Evolutionary conservation across 257 asterid species (phyloP).

Genomic region (Hygrophila difformis): DNA sequence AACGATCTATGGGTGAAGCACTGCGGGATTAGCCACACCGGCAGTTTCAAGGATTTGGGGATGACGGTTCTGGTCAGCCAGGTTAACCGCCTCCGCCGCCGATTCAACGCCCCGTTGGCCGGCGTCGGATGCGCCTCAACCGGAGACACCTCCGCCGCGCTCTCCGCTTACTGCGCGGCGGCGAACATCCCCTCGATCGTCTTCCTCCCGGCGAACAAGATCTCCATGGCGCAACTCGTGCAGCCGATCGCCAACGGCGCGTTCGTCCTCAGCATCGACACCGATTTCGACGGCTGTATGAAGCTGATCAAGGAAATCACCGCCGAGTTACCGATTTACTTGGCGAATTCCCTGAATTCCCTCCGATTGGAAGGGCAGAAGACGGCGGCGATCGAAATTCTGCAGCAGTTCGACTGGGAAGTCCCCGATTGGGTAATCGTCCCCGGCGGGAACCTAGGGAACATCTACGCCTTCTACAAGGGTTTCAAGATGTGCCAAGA

Average conservation of each 20-base stretch:
- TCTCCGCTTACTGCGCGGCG: conserved; percentile 68
- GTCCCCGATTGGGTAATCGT: conserved; percentile 64
- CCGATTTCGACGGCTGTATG: conserved; percentile 94
- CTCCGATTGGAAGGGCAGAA: conserved; percentile 81
- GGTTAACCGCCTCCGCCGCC: conserved; percentile 57
- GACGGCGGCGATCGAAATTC: conserved; percentile 58
- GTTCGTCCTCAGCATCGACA: conserved; percentile 71
- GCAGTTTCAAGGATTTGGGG: conserved; percentile 71
- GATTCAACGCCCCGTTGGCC: conserved; percentile 52
- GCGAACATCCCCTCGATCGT: conserved; percentile 81
- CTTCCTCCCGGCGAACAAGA: conserved; percentile 61
- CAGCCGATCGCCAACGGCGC: conserved; percentile 88
- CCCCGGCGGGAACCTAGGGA: conserved; percentile 52
- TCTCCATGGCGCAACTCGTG: conserved; percentile 68
- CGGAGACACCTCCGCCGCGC: conserved; percentile 74
- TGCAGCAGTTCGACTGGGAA: conserved; percentile 55
- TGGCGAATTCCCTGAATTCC: conserved; percentile 75
- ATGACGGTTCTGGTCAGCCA: conserved; percentile 87
- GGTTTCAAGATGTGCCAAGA: conserved; percentile 56
- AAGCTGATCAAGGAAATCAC: conserved; percentile 77
- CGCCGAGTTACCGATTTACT: conserved; percentile 66
- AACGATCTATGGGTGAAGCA: conserved; percentile 77
- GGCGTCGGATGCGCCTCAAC: conserved; percentile 86
- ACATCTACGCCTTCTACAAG: conserved; percentile 48
- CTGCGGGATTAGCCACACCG: conserved; percentile 76